Percentiles rank a stretch among this genome's conserved stretches.
Conservation (phyloP, 208 protist genomes). For the Leishmania mexicana region DNA sequence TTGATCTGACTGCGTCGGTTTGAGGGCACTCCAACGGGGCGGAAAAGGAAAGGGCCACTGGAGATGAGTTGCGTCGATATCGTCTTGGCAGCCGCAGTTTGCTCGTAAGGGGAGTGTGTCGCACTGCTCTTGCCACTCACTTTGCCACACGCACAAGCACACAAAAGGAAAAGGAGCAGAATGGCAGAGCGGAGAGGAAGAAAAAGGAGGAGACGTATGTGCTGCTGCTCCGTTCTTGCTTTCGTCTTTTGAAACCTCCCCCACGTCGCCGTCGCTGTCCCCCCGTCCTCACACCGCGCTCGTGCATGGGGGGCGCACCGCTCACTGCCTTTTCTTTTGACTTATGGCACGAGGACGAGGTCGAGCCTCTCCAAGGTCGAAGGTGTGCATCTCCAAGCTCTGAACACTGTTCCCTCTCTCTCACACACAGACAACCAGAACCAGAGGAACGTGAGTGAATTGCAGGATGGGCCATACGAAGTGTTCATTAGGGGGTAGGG, state of each 20-base stretch:
- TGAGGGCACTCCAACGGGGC: too few species aligned
- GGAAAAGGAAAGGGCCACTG: background rate
- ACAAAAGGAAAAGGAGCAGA: background rate
- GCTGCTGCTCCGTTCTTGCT: constrained; percentile 7
- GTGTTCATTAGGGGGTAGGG: background rate
- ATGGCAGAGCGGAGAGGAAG: background rate
- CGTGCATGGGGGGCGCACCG: too few species aligned
- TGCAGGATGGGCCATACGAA: background rate
- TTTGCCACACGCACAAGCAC: background rate
- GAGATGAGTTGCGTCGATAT: background rate
- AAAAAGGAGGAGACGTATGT: background rate
- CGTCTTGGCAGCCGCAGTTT: background rate
- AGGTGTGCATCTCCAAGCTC: background rate
- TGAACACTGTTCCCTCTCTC: background rate
- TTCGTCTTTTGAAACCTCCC: background rate
- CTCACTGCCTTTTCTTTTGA: constrained; percentile 4
- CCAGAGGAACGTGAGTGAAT: background rate
- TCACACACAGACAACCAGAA: background rate
- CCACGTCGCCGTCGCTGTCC: background rate
- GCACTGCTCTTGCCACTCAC: background rate
- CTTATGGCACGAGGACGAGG: background rate
- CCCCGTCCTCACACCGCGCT: background rate
- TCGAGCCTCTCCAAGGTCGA: too few species aligned
- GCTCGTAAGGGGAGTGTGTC: background rate
- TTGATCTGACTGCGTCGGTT: background rate